Evolutionary conservation across 148 eudicot species (phyloP).

Genomic region (Nyssa sinensis): DNA sequence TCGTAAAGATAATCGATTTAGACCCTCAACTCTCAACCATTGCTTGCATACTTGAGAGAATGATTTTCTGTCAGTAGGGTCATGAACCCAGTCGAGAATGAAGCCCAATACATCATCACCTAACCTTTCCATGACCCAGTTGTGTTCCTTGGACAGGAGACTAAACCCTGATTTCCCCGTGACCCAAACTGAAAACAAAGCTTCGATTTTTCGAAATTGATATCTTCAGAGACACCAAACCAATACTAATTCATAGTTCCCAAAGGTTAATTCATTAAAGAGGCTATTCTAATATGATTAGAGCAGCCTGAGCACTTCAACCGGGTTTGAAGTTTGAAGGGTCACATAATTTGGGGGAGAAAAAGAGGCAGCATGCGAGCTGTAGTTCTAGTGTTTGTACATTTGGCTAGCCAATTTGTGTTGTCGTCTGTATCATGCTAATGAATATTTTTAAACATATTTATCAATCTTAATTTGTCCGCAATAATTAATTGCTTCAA

Average conservation of each 20-base stretch:
- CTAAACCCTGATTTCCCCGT: background rate
- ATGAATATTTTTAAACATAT: too few species aligned
- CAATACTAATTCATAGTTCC: background rate
- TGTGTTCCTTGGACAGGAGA: background rate
- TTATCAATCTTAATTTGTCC: too few species aligned
- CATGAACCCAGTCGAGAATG: constrained; percentile 9
- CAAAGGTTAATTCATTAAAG: background rate
- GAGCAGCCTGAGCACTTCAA: too few species aligned
- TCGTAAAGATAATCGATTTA: constrained; percentile 17
- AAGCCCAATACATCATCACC: constrained; percentile 22
- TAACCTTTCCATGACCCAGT: constrained; percentile 17
- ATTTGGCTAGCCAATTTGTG: too few species aligned
- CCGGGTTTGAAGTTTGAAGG: too few species aligned
- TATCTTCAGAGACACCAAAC: background rate
- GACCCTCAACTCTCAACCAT: constrained; percentile 26
- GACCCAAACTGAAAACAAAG: background rate
- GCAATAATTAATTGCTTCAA: too few species aligned
- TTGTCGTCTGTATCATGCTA: too few species aligned
- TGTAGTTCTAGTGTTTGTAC: too few species aligned
- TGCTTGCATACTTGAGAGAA: constrained; percentile 30
- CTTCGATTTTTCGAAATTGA: background rate
- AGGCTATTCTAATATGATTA: too few species aligned
- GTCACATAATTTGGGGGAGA: too few species aligned
- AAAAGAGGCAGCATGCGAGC: too few species aligned
- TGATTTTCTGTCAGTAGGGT: constrained; percentile 18